Conservation (phyloP, 208 protist species). For the Trypanosoma cruzi region DNA sequence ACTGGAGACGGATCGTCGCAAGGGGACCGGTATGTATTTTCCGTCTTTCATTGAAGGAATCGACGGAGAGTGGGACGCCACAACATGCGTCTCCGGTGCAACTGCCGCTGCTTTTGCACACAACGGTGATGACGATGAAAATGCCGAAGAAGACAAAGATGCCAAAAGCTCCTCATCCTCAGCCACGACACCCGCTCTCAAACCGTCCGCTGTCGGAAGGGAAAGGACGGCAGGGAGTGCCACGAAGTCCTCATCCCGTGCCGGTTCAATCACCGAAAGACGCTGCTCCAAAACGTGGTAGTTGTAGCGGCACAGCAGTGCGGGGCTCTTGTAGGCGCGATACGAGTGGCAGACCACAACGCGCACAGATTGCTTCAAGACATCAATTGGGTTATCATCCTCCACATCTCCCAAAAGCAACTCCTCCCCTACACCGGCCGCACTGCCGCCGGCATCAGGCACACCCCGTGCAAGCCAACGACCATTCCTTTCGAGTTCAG, state of each 20-base stretch:
- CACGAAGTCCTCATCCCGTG: slow-evolving; percentile 1
- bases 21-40: not conserved
- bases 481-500: slow-evolving; percentile 17
- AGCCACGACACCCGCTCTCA: slow-evolving; percentile 10
- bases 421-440: slow-evolving; percentile 11
- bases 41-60: not conserved
- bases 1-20: slow-evolving; percentile 16
- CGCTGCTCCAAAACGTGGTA: slow-evolving; percentile 32
- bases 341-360: slow-evolving; percentile 22
- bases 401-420: slow-evolving; percentile 34
- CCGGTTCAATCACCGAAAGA: slow-evolving; percentile 19
- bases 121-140: not conserved
- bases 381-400: slow-evolving; percentile 30
- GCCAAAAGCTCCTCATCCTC: slow-evolving; percentile 20
- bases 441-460: not conserved
- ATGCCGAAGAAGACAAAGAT: not conserved
- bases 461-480: slow-evolving; percentile 23
- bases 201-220: not conserved
- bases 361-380: slow-evolving; percentile 8
- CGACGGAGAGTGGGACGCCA: not conserved
- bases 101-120: not conserved
- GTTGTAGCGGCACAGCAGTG: slow-evolving; percentile 36
- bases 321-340: not conserved
- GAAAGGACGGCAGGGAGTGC: slow-evolving; percentile 15
- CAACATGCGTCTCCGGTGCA: not conserved